Base-by-base conservation (phyloP, 257 asterid genomes). In the Petunia axillaris region DNA sequence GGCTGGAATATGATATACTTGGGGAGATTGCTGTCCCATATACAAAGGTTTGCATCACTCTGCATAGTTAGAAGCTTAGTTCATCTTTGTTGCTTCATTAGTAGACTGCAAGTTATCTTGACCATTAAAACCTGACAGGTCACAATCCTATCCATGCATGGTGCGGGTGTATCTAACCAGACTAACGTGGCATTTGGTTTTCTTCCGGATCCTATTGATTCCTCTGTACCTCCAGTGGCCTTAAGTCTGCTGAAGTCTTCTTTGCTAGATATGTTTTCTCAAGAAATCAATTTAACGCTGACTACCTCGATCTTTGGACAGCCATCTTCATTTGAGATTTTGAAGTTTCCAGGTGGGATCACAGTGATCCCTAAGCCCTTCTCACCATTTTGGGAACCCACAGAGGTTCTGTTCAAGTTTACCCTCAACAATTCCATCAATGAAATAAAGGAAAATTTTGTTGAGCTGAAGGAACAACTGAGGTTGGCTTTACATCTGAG, bases 341-440 rank as follows among this genome's bases (percentile, higher is more conserved):
- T 90, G 84, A 90, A 88, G 84, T 93, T 89, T 84, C 96, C 96
- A 38, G 96, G 90, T 48, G 98, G 97, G 82, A 74, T 94, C 77
- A 90, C 96, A 66, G 59, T 94, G 81, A 82, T 91, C 8, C 98
- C 94, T 0, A 89, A 74, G 81, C 55, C 52, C 73, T 65, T 63
- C 80, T 25, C 25, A 25, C 86, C 68, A 53, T 85, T 41, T 11
- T 87, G 25, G 25, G 50, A 38, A 80, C 83, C 84, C 50, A 58
- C 86, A 6, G 88, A 87, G 76, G 77, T 86, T 78, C 91, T 90
- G 65, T 85, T 94, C 83, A 89, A 87, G 76, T 94, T 94, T 88
- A 87, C 93, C 60, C 97, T 94, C 76, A 81, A 88, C 82, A 93
- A 92, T 86, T 88, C 98, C 62, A 90, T 91, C 63, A 80, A 84